A percentile compares a stretch with the other conserved stretches of the same genome.
Conservation (phyloP, 805 yeast species). For the Nakazawaea wickerhamii region DNA sequence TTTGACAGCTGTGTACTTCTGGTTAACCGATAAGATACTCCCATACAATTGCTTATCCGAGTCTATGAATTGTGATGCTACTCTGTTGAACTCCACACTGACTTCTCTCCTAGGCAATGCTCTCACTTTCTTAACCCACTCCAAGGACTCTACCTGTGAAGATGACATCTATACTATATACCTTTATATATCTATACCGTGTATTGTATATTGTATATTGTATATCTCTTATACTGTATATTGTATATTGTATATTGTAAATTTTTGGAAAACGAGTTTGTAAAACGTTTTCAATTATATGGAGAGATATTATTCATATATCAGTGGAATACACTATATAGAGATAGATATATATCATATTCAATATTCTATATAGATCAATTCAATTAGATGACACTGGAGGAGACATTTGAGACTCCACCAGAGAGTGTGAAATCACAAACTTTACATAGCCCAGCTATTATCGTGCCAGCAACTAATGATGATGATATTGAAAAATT, state of each 20-base stretch:
- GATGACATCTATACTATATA: no score
- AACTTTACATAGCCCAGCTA: slow-evolving; percentile 4
- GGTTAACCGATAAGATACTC: neutral
- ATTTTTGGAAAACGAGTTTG: no score
- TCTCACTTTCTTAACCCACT: slow-evolving; percentile 8
- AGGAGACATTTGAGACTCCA: neutral
- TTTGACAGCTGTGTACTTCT: neutral
- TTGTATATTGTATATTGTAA: no score
- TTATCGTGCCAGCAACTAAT: slow-evolving; percentile 2
- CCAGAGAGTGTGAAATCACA: neutral
- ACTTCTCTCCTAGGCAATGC: slow-evolving; percentile 7
- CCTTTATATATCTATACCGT: no score
- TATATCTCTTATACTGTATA: no score
- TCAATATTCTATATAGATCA: no score
- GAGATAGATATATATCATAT: no score
- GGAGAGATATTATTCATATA: no score
- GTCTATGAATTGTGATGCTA: slow-evolving; percentile 5
- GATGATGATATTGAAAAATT: neutral
- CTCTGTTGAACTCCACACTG: neutral
- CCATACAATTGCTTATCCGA: slow-evolving; percentile 3
- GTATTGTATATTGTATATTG: no score
- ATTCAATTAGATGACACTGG: neutral
- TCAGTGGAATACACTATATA: no score
- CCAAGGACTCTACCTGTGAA: slow-evolving; percentile 1
- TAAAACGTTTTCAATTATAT: no score